Percentiles rank a stretch among this genome's conserved stretches.
phyloP scores from a whole-genome alignment of 2,329 filamentous ascomycete species.

The Diaporthe amygdali region DNA sequence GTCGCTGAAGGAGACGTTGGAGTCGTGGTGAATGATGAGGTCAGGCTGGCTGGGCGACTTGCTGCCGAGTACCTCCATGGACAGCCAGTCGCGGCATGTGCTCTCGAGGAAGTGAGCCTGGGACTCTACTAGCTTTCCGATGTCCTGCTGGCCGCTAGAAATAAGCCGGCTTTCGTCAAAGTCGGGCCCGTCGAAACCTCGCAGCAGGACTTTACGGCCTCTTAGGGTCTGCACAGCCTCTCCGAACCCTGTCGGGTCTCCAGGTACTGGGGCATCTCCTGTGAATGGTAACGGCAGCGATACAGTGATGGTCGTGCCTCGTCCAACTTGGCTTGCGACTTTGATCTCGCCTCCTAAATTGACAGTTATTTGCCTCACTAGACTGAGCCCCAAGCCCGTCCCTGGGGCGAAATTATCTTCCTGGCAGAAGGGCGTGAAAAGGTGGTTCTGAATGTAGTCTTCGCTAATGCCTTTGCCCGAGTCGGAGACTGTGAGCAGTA shows the following conservation, averaged over 20 bases:
- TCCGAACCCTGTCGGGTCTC: constrained; percentile 35
- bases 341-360: constrained; percentile 65
- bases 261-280: background rate
- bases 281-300: constrained; percentile 34
- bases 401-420: constrained; percentile 66
- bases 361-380: constrained; percentile 65
- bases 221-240: constrained; percentile 34
- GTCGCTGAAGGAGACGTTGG: constrained; percentile 13
- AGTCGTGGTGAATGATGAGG: constrained; percentile 32
- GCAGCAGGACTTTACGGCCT: constrained; percentile 36
- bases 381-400: constrained; percentile 68
- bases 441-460: constrained; percentile 62
- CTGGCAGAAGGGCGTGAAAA: constrained; percentile 70
- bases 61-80: constrained; percentile 32
- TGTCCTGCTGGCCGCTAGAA: background rate
- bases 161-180: background rate
- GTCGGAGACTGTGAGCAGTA: constrained; percentile 58
- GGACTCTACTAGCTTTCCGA: constrained; percentile 19
- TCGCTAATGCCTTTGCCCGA: constrained; percentile 70
- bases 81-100: constrained; percentile 41
- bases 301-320: constrained; percentile 40
- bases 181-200: constrained; percentile 26
- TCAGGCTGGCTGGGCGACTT: constrained; percentile 25
- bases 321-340: constrained; percentile 51
- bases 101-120: constrained; percentile 28